A percentile compares a stretch with the other conserved stretches of the same genome.
Conservation (phyloP, 2,329 filamentous ascomycete genomes). For the Fusarium chaquense region DNA sequence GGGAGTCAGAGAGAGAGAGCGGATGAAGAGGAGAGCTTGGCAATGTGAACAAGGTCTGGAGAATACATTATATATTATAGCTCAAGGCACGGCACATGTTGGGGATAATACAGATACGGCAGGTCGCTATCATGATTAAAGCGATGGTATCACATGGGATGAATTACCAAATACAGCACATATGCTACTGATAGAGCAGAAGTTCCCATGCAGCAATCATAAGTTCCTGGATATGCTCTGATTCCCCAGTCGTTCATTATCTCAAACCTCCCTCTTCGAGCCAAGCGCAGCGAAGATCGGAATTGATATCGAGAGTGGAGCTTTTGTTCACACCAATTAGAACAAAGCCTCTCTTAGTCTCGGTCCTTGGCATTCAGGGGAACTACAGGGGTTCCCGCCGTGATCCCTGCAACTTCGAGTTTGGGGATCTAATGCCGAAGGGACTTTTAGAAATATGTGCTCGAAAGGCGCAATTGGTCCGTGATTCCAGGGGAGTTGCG, state of each 20-base stretch:
- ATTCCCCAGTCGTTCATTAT: conserved; percentile 13
- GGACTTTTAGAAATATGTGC: neutral
- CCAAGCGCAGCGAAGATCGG: conserved; percentile 20
- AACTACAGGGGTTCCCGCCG: neutral
- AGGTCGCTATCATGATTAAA: neutral
- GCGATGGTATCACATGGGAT: neutral
- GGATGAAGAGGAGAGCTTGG: conserved; percentile 19
- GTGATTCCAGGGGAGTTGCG: conserved; percentile 4
- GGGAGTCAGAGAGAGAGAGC: neutral
- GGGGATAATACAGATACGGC: neutral
- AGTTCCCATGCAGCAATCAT: conserved; percentile 15
- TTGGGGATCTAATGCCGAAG: neutral
- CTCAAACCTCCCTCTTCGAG: conserved; percentile 20
- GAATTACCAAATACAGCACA: neutral
- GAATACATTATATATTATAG: conserved; percentile 1
- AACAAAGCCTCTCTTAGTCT: neutral
- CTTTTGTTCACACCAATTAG: neutral
- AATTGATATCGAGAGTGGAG: neutral
- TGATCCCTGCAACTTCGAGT: neutral
- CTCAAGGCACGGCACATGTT: neutral
- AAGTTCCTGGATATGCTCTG: conserved; percentile 16
- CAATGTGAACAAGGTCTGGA: neutral
- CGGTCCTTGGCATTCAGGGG: conserved; percentile 20
- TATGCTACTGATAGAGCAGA: neutral
- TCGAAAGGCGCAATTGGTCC: conserved; percentile 1